Conservation (phyloP, 1,284 basidiomycete species). For the Xerocomus minutiporus region DNA sequence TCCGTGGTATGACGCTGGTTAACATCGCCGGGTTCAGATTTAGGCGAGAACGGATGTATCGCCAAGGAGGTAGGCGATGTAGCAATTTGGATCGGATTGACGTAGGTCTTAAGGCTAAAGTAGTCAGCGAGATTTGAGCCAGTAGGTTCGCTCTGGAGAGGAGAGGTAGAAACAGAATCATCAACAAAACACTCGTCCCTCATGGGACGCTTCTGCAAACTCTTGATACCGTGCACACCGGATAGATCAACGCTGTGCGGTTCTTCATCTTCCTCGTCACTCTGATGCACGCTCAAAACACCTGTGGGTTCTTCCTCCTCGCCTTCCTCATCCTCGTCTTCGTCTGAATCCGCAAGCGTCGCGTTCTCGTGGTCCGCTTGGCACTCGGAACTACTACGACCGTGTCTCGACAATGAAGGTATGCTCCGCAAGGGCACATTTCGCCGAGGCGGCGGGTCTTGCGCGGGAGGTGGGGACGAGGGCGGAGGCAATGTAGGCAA, state of each 20-base stretch:
- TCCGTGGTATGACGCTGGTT: not conserved
- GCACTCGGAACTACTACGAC: constrained; percentile 34
- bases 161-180: constrained; percentile 5
- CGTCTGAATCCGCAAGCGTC: constrained; percentile 36
- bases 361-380: constrained; percentile 38
- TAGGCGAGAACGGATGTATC: constrained; percentile 18
- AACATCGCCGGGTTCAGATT: constrained; percentile 3
- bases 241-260: constrained; percentile 21
- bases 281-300: constrained; percentile 31
- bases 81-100: constrained; percentile 3
- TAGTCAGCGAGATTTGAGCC: constrained; percentile 24
- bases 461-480: constrained; percentile 15
- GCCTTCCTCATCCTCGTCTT: constrained; percentile 34
- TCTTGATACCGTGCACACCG: constrained; percentile 8
- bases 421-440: constrained; percentile 40
- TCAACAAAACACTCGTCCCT: constrained; percentile 4
- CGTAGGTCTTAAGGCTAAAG: constrained; percentile 26
- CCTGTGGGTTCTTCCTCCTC: constrained; percentile 28
- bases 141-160: constrained; percentile 3
- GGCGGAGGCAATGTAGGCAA: constrained; percentile 18
- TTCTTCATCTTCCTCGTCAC: constrained; percentile 33
- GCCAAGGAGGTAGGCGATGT: constrained; percentile 12
- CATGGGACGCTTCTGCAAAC: constrained; percentile 14
- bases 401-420: constrained; percentile 48
- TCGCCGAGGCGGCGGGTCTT: constrained; percentile 17